Evolutionary conservation across 176 grass and related monocot species (phyloP).

Genomic region (Musa beccarii): DNA sequence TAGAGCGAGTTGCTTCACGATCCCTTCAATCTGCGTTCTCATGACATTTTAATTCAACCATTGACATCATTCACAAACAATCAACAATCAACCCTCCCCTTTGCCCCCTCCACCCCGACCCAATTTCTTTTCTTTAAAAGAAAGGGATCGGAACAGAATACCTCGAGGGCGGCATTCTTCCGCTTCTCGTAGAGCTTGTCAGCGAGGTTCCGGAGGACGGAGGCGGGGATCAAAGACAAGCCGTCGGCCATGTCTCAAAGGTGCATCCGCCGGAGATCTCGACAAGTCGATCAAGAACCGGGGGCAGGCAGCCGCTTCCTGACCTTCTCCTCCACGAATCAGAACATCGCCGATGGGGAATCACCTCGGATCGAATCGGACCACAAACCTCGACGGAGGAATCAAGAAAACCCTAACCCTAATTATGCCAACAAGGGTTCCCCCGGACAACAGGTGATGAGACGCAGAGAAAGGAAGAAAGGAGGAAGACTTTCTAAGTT

Average conservation of each 20-base stretch:
- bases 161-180: constrained; percentile 98
- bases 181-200: constrained; percentile 99
- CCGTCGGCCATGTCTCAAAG: constrained; percentile 38
- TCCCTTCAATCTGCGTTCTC: constrained; percentile 66
- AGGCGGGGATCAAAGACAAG: constrained; percentile 63
- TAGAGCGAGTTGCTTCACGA: constrained; percentile 67
- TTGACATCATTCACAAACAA: background rate
- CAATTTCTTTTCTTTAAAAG: too few species aligned
- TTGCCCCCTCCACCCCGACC: too few species aligned
- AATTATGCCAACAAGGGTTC: background rate
- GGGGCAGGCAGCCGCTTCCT: background rate
- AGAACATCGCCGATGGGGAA: constrained; percentile 4
- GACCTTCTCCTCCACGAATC: constrained; percentile 7
- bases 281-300: background rate
- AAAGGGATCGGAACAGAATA: constrained; percentile 18
- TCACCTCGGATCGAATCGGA: constrained; percentile 1
- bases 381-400: background rate
- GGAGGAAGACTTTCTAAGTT: background rate
- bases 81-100: background rate
- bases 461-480: background rate
- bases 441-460: background rate
- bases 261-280: constrained; percentile 4
- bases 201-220: constrained; percentile 80
- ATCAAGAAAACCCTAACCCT: constrained; percentile 3
- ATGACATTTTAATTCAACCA: background rate